Conservation (phyloP, 2,329 filamentous ascomycete genomes). For the Camillea tinctor region DNA sequence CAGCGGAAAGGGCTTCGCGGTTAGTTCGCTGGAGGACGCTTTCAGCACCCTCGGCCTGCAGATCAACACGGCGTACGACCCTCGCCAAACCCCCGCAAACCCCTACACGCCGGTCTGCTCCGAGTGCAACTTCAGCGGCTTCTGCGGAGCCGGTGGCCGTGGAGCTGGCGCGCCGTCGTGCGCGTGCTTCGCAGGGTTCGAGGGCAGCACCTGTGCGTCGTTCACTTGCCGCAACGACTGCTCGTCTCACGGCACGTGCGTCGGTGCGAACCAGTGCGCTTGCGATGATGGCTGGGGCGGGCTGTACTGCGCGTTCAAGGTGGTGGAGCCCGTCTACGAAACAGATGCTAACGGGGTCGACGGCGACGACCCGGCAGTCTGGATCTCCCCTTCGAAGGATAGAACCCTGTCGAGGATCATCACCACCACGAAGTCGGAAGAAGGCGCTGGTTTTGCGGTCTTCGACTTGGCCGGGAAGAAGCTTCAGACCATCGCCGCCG, state of each 20-base stretch:
- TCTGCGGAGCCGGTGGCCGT: slow-evolving; percentile 26
- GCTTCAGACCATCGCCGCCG: slow-evolving; percentile 43
- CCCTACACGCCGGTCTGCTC: slow-evolving; percentile 31
- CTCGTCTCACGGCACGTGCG: slow-evolving; percentile 40
- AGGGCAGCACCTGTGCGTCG: slow-evolving; percentile 34
- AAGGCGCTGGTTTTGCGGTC: slow-evolving; percentile 47
- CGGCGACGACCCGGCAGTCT: slow-evolving; percentile 48
- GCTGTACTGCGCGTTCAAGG: slow-evolving; percentile 44
- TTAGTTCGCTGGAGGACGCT: slow-evolving; percentile 37
- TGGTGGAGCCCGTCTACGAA: slow-evolving; percentile 40
- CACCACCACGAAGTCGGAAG: slow-evolving; percentile 50
- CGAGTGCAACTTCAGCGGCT: slow-evolving; percentile 39
- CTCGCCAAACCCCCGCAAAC: slow-evolving; percentile 27
- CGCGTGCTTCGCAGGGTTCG: slow-evolving; percentile 44
- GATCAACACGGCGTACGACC: slow-evolving; percentile 39
- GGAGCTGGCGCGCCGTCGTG: slow-evolving; percentile 25
- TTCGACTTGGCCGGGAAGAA: slow-evolving; percentile 49
- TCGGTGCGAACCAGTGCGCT: slow-evolving; percentile 41
- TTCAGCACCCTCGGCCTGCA: slow-evolving; percentile 35
- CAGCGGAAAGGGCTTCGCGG: slow-evolving; percentile 38
- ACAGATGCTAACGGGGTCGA: slow-evolving; percentile 44
- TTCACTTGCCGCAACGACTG: slow-evolving; percentile 42
- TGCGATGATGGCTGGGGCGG: slow-evolving; percentile 45
- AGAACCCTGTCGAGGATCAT: slow-evolving; percentile 47
- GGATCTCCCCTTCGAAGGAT: slow-evolving; percentile 43